Percentiles rank a stretch among this genome's conserved stretches.
phyloP scores from a whole-genome alignment of 495 filamentous ascomycete genomes.

The Bryoglossum gracile region DNA sequence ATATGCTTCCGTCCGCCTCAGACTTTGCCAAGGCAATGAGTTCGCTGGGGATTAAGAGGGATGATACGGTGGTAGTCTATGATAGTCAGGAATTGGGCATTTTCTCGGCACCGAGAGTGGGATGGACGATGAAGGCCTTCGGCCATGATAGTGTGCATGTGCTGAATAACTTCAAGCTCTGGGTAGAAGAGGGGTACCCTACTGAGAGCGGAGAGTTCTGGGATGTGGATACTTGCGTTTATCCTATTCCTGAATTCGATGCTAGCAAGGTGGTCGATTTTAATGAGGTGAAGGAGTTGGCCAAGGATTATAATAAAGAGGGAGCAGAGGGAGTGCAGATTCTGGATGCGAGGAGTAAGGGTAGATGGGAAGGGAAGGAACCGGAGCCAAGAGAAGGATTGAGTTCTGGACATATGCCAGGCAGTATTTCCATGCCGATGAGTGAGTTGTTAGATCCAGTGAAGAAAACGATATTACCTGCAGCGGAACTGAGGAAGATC shows the following conservation, averaged over 20 bases:
- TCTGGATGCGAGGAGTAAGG: conserved; percentile 75
- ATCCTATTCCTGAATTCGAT: conserved; percentile 46
- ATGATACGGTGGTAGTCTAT: conserved; percentile 90
- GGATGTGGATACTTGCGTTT: conserved; percentile 49
- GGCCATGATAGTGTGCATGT: conserved; percentile 87
- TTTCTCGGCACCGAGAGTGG: conserved; percentile 87
- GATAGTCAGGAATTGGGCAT: conserved; percentile 83
- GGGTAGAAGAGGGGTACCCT: conserved; percentile 74
- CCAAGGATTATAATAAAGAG: conserved; percentile 67
- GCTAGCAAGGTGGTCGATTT: conserved; percentile 48
- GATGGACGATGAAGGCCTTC: conserved; percentile 85
- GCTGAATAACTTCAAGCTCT: conserved; percentile 88
- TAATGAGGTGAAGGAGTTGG: conserved; percentile 72
- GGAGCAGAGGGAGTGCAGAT: conserved; percentile 77
- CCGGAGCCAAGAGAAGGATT: conserved; percentile 83
- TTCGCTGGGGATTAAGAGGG: conserved; percentile 71
- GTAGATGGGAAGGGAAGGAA: conserved; percentile 73
- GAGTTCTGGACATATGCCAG: conserved; percentile 87
- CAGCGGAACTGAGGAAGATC: conserved; percentile 62
- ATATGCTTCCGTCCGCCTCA: conserved; percentile 84
- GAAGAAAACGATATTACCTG: conserved; percentile 71
- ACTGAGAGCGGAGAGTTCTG: conserved; percentile 70
- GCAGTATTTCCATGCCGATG: conserved; percentile 77
- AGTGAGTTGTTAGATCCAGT: conserved; percentile 71
- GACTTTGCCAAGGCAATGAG: conserved; percentile 84